Conservation (phyloP, 441 rosid genomes). For the Cnidoscolus chayamansa region DNA sequence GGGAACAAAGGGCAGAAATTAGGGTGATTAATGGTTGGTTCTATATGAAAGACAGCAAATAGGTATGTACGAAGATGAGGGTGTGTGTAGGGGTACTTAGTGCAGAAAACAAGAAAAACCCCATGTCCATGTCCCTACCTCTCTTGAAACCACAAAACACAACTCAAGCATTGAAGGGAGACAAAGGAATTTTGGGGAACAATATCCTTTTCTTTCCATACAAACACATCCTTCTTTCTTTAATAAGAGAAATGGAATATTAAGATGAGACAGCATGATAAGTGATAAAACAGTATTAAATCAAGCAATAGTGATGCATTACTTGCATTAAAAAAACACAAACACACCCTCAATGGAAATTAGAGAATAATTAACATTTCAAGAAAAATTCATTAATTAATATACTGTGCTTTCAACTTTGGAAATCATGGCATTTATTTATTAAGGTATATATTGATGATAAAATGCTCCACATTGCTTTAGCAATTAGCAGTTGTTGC, state of each 20-base stretch:
- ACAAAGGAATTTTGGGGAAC: constrained; percentile 46
- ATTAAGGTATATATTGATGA: not conserved
- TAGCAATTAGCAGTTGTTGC: constrained; percentile 18
- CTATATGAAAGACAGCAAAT: constrained; percentile 32
- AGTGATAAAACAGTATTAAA: constrained; percentile 14
- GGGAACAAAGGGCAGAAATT: constrained; percentile 70
- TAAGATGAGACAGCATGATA: constrained; percentile 28
- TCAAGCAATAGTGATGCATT: constrained; percentile 15
- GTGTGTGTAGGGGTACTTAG: constrained; percentile 25
- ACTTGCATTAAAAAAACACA: constrained; percentile 12
- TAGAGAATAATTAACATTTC: not conserved
- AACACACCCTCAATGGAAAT: too few relatives aligned
- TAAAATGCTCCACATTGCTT: not conserved
- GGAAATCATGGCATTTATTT: not conserved
- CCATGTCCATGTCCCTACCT: constrained; percentile 20
- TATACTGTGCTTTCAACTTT: too few relatives aligned
- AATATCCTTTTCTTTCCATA: constrained; percentile 24
- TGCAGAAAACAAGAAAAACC: constrained; percentile 39
- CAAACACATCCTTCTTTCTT: not conserved
- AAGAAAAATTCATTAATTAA: too few relatives aligned
- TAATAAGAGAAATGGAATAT: constrained; percentile 7
- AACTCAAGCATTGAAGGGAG: constrained; percentile 24
- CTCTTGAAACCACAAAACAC: constrained; percentile 24
- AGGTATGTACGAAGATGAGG: constrained; percentile 29
- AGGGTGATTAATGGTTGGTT: constrained; percentile 42